phyloP scores from a whole-genome alignment of 345 rosid species.

The Pistacia integerrima region DNA sequence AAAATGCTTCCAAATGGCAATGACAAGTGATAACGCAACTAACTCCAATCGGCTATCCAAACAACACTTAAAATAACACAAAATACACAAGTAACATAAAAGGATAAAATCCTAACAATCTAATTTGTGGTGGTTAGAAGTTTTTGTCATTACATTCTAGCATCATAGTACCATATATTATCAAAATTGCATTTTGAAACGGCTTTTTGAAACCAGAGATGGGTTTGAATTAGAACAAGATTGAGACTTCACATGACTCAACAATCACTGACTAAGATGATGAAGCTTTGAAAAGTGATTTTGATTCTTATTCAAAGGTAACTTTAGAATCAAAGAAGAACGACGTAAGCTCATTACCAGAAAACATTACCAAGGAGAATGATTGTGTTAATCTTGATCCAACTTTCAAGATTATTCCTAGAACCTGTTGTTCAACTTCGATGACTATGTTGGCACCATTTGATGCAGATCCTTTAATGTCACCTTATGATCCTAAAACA shows the following conservation, averaged over 20 bases:
- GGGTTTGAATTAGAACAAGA: conserved; percentile 18
- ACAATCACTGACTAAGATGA: conserved; percentile 34
- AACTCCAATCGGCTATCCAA: too few species aligned
- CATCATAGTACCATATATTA: too few species aligned
- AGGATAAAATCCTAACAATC: too few species aligned
- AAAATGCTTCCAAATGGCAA: too few species aligned
- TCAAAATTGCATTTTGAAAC: too few species aligned
- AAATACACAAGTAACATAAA: too few species aligned
- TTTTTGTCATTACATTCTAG: too few species aligned
- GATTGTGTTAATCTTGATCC: conserved; percentile 50
- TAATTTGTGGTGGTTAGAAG: too few species aligned
- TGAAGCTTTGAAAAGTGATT: conserved; percentile 27
- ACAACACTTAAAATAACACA: too few species aligned
- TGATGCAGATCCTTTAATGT: conserved; percentile 57
- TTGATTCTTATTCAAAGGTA: conserved; percentile 22
- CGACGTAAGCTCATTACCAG: conserved; percentile 10
- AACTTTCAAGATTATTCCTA: conserved; percentile 44
- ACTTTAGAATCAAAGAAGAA: neutral
- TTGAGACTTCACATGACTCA: conserved; percentile 41
- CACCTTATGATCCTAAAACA: conserved; percentile 23
- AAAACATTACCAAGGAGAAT: conserved; percentile 23
- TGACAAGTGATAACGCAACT: too few species aligned
- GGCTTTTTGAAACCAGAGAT: conserved; percentile 15
- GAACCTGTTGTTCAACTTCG: conserved; percentile 30
- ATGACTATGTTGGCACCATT: conserved; percentile 52